phyloP scores from a whole-genome alignment of 768 basidiomycete genomes.

The Exidia glandulosa region DNA sequence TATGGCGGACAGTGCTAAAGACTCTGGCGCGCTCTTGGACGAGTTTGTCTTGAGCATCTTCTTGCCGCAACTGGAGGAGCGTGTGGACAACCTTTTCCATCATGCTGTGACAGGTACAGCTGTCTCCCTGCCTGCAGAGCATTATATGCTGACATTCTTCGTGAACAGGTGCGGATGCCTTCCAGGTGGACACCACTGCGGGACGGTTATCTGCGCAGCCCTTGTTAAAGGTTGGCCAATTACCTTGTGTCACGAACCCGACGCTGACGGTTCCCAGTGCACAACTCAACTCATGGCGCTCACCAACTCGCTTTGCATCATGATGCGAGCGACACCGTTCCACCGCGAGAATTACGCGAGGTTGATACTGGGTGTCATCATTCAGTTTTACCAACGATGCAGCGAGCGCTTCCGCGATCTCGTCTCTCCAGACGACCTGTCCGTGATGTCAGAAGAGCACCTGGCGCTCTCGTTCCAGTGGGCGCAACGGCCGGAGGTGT shows the following conservation, averaged over 20 bases:
- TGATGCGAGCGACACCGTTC: conserved; percentile 87
- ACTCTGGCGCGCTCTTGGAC: conserved; percentile 67
- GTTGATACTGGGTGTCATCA: conserved; percentile 86
- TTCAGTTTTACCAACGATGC: conserved; percentile 92
- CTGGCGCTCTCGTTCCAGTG: conserved; percentile 37
- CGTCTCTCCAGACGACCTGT: conserved; percentile 31
- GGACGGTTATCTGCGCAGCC: conserved; percentile 56
- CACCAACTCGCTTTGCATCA: conserved; percentile 82
- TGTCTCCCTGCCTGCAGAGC: too few relatives aligned
- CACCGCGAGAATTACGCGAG: conserved; percentile 90
- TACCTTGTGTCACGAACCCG: too few relatives aligned
- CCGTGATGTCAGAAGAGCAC: conserved; percentile 29
- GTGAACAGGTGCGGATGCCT: conserved; percentile 68
- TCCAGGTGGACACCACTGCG: conserved; percentile 69
- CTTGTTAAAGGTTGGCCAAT: conserved; percentile 55
- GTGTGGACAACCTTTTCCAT: conserved; percentile 79
- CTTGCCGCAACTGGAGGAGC: conserved; percentile 90
- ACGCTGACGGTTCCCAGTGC: conserved; percentile 53
- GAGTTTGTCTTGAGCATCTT: conserved; percentile 91
- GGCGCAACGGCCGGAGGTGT: conserved; percentile 80
- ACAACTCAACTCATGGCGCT: conserved; percentile 77
- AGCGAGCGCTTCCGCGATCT: conserved; percentile 77
- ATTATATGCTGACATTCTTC: too few relatives aligned
- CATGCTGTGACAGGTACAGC: conserved; percentile 68
- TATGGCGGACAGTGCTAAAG: conserved; percentile 42